phyloP scores from a whole-genome alignment of 495 filamentous ascomycete genomes.

The Trichoderma virens region DNA sequence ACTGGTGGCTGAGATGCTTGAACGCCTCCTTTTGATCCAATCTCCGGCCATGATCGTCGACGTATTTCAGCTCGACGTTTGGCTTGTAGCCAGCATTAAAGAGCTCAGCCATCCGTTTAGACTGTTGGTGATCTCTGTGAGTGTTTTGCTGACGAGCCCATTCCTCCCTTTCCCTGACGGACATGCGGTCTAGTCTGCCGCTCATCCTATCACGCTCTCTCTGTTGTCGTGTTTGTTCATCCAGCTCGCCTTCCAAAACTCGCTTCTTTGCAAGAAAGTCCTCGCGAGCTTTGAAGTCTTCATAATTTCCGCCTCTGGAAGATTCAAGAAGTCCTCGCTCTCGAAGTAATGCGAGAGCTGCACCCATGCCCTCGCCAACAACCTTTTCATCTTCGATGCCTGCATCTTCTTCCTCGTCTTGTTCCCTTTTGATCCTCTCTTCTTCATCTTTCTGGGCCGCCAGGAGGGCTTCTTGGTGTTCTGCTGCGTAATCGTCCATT shows the following conservation, averaged over 20 bases:
- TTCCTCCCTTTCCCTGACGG: slow-evolving; percentile 82
- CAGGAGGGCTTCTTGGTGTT: slow-evolving; percentile 21
- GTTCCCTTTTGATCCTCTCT: slow-evolving; percentile 47
- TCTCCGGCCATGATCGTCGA: slow-evolving; percentile 74
- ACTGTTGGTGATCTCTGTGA: slow-evolving; percentile 71
- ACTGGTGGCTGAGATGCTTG: slow-evolving; percentile 80
- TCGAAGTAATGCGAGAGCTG: slow-evolving; percentile 70
- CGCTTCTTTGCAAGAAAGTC: slow-evolving; percentile 75
- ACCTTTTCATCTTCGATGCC: slow-evolving; percentile 81
- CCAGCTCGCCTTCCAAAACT: slow-evolving; percentile 63
- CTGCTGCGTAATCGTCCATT: neutral
- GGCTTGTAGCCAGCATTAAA: slow-evolving; percentile 87
- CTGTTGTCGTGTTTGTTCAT: slow-evolving; percentile 69
- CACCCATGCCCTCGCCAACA: slow-evolving; percentile 68
- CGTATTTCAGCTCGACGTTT: slow-evolving; percentile 79
- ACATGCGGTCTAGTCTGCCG: slow-evolving; percentile 79
- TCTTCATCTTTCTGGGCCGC: slow-evolving; percentile 38
- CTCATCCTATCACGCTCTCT: slow-evolving; percentile 79
- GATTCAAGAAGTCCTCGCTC: slow-evolving; percentile 73
- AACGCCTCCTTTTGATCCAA: slow-evolving; percentile 96
- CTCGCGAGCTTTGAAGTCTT: slow-evolving; percentile 64
- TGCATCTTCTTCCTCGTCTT: slow-evolving; percentile 41
- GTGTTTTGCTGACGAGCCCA: slow-evolving; percentile 81
- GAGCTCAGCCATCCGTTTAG: slow-evolving; percentile 69
- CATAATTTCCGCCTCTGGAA: slow-evolving; percentile 54